Base-by-base conservation (phyloP, 192 early-diverging fungal genomes). In the Thoreauomyces humboldtii region DNA sequence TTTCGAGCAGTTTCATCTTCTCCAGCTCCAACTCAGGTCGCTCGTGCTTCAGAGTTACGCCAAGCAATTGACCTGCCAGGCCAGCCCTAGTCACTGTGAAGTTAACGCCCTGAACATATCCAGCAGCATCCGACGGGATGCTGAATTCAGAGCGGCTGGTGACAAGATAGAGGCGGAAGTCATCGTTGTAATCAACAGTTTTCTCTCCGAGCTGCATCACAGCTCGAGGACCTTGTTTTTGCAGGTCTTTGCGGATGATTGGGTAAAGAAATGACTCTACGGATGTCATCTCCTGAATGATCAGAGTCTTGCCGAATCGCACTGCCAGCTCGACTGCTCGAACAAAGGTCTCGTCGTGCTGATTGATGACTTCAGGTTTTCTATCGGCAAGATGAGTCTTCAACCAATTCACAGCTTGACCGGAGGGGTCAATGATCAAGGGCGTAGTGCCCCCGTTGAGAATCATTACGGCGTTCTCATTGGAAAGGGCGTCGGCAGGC, bases 251-350 rank as follows among this genome's bases (percentile, higher is more conserved):
- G 41, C 78, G 63, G 12, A 86, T 56, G 4, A 86, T 22, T 12
- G 85, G 79, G 36, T 67, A 77, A 11, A 86, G 52, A 15, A 81
- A 60, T 0, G 85, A 70, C 38, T 86, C 78, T 17, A 86, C 67
- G 17, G 65, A 38, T 15, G 42, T 57, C 7, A 81, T 67, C 43
- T 86, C 83, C 38, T 79, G 76, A 32, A 86, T 54, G 56, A 86
- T 79, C 24, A 86, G 54, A 15, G 81, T 77, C 50, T 83, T 84
- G 17, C 85, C 85, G 73, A 86, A 86, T 35, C 85, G 59, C 2
- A 86, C 63, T 7, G 83, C 76, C 22, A 85, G 61, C 54, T 85
- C 85, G 14, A 86, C 56, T 5, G 78, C 36, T 24, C 81, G 24
- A 33, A 81, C 25, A 47, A 86, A 86, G 45, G 65, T 78, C 11